Base-by-base conservation (phyloP, 1,284 basidiomycete species). In the Xerocomus nothofagi region DNA sequence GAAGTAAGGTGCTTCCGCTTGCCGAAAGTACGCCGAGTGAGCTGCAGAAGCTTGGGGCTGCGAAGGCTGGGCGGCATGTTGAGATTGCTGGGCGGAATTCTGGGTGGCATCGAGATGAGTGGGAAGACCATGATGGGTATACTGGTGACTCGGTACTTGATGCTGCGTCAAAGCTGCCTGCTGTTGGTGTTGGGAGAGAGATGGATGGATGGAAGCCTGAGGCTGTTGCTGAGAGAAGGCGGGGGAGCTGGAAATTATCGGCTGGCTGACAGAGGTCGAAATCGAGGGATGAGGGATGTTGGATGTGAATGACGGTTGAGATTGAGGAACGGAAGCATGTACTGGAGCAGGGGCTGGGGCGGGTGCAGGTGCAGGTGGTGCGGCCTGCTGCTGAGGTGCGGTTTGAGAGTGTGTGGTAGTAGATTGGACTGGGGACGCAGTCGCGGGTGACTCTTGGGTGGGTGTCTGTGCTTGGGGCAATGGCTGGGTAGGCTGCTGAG, bases 1-100 rank as follows among this genome's bases (percentile, higher is more conserved):
- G 74, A 86, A 88, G 66, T 88, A 89, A 4, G 83, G 82, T 8
- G 72, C 66, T 29, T 87, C 82, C 7, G 75, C 76, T 61, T 84
- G 84, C 45, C 86, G 77, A 74, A 86, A 87, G 60, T 87, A 88
- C 1, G 73, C 73, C 3, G 74, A 59, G 36, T 68, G 67, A 45
- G 65, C 50, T 32, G 56, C 55, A 21, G 70, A 61, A n/a, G 70
- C 59, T 60, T 70, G 65, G 4, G 63, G 56, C 9, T 66, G 64
- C 10, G 66, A 57, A 14, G 62, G 54, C 32, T 69, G 68, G 4
- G 58, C 17, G 20, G 53, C 42, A 11, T 70, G 69, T 27, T 68
- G 71, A 29, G 70, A 57, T 52, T 69, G 74, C 53, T 73, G 74
- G 23, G 55, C 47, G 26, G 73, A 61, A 30, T 60, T 64, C 57